Percentiles rank a stretch among this genome's conserved stretches.
Conservation (phyloP, 805 yeast species). For the Yueomyces sp. region DNA sequence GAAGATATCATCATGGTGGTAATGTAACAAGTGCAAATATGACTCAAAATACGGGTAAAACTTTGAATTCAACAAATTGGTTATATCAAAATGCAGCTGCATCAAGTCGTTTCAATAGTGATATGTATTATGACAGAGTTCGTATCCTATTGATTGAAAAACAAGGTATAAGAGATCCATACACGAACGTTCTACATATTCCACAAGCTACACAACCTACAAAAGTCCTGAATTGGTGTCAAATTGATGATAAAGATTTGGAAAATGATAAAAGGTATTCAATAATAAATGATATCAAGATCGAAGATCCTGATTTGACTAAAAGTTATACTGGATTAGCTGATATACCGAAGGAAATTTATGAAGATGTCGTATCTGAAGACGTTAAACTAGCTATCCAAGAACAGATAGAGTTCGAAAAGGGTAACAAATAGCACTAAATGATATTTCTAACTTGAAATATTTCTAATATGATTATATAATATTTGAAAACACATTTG, state of each 20-base stretch:
- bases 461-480: not conserved
- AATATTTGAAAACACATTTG: not conserved
- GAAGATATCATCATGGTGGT: conserved; percentile 8
- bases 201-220: conserved; percentile 71
- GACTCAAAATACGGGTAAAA: conserved; percentile 22
- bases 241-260: conserved; percentile 6
- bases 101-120: conserved; percentile 56
- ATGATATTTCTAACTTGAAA: too few relatives aligned
- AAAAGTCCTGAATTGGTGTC: conserved; percentile 18
- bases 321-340: conserved; percentile 48
- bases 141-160: conserved; percentile 30
- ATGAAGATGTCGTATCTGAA: conserved; percentile 43
- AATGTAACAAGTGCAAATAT: conserved; percentile 1
- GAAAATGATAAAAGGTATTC: conserved; percentile 20
- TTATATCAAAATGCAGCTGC: conserved; percentile 74
- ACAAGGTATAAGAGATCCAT: conserved; percentile 62
- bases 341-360: conserved; percentile 44
- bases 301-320: conserved; percentile 33
- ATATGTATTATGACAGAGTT: conserved; percentile 43
- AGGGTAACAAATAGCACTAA: not conserved
- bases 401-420: conserved; percentile 29
- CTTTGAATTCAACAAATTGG: conserved; percentile 62
- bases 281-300: conserved; percentile 35
- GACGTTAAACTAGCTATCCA: conserved; percentile 46
- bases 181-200: conserved; percentile 68